Conservation (phyloP, 1,284 basidiomycete species). For the Agroathelia rolfsii region DNA sequence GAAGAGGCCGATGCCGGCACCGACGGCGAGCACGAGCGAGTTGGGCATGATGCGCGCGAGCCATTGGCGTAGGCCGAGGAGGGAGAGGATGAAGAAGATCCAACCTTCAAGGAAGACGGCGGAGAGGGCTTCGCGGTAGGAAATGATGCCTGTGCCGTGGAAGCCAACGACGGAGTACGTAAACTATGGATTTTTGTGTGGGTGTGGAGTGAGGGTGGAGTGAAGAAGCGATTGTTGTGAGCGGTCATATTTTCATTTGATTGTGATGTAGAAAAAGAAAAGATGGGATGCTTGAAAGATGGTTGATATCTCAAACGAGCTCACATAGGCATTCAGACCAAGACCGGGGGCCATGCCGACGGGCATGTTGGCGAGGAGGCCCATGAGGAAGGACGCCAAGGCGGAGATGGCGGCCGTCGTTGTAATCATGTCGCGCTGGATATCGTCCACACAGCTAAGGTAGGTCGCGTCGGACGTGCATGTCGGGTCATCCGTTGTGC, state of each 20-base stretch:
- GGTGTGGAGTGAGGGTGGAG: neutral
- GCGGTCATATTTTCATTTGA: slow-evolving; percentile 5
- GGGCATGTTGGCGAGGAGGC: slow-evolving; percentile 75
- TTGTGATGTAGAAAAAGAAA: neutral
- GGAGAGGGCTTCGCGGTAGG: slow-evolving; percentile 75
- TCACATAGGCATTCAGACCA: slow-evolving; percentile 76
- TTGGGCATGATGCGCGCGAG: slow-evolving; percentile 82
- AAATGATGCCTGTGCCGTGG: slow-evolving; percentile 68
- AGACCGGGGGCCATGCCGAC: slow-evolving; percentile 75
- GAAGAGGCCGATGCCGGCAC: slow-evolving; percentile 81
- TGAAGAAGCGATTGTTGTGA: neutral
- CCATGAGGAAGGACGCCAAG: slow-evolving; percentile 75
- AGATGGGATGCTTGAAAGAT: too few relatives aligned
- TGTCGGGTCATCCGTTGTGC: slow-evolving; percentile 32
- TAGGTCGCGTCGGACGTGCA: slow-evolving; percentile 55
- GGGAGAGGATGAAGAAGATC: slow-evolving; percentile 76
- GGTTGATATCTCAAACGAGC: slow-evolving; percentile 21
- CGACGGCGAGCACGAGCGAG: slow-evolving; percentile 76
- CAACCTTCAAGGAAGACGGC: slow-evolving; percentile 88
- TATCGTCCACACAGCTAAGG: slow-evolving; percentile 53
- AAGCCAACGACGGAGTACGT: slow-evolving; percentile 83
- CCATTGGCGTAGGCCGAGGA: slow-evolving; percentile 86
- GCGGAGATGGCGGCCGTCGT: slow-evolving; percentile 72
- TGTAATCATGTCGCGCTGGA: slow-evolving; percentile 67
- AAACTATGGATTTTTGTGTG: slow-evolving; percentile 47